These are phyloP conservation scores for Oxytropis ochrocephala DNA, from an alignment of 306 rosid genomes.

Conservation along the genomic window DNA sequence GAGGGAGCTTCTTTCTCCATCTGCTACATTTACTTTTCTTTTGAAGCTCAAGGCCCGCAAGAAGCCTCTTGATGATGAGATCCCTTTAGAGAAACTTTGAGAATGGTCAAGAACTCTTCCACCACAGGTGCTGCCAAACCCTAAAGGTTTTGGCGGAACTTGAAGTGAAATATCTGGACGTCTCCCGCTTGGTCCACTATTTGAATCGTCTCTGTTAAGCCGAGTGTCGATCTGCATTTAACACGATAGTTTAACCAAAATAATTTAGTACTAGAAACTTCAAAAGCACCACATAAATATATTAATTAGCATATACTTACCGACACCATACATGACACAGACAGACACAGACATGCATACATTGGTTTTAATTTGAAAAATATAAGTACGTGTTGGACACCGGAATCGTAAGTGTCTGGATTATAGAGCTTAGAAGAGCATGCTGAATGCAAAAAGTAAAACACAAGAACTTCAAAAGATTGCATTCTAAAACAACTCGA, in stretches of 20 bases:
- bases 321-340: too few species aligned
- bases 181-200: slow-evolving; percentile 38
- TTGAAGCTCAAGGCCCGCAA: slow-evolving; percentile 83
- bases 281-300: not conserved
- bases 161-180: slow-evolving; percentile 93
- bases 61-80: slow-evolving; percentile 50
- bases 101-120: slow-evolving; percentile 65
- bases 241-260: not conserved
- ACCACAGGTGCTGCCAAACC: slow-evolving; percentile 46
- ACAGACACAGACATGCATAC: too few species aligned
- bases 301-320: not conserved
- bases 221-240: slow-evolving; percentile 37
- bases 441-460: not conserved
- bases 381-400: too few species aligned
- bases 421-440: not conserved
- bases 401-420: too few species aligned
- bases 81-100: slow-evolving; percentile 58
- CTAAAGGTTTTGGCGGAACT: slow-evolving; percentile 76
- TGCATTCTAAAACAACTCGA: not conserved
- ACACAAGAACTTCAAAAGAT: slow-evolving; percentile 8
- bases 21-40: slow-evolving; percentile 45
- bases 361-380: too few species aligned
- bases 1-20: slow-evolving; percentile 82
- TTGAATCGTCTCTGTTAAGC: slow-evolving; percentile 37
- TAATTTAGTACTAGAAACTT: not conserved